Conservation (phyloP, 805 yeast genomes). For the Barnettozyma botsteinii region DNA sequence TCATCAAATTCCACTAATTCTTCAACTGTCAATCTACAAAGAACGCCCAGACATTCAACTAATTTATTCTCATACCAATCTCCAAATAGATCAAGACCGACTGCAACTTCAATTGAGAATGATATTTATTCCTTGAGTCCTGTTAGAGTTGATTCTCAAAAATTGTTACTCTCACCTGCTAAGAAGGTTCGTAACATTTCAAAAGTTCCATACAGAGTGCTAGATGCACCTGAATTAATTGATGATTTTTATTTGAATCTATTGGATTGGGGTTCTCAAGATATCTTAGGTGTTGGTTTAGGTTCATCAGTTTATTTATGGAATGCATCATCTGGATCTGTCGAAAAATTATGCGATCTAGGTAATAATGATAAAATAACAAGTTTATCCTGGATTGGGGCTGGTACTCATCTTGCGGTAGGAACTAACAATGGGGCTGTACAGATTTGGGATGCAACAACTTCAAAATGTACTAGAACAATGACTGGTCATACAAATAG, state of each 20-base stretch:
- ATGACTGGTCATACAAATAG: slow-evolving; percentile 88
- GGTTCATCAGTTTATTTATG: slow-evolving; percentile 86
- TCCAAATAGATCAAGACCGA: slow-evolving; percentile 57
- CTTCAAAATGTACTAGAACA: slow-evolving; percentile 75
- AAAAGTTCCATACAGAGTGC: slow-evolving; percentile 84
- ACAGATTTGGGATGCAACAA: slow-evolving; percentile 91
- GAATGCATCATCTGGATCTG: slow-evolving; percentile 83
- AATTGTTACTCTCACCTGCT: slow-evolving; percentile 72
- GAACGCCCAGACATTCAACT: slow-evolving; percentile 36
- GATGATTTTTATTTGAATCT: slow-evolving; percentile 91
- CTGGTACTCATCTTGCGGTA: slow-evolving; percentile 90
- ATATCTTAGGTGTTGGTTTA: slow-evolving; percentile 83
- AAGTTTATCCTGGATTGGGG: slow-evolving; percentile 86
- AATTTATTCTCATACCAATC: slow-evolving; percentile 73
- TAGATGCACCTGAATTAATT: slow-evolving; percentile 92
- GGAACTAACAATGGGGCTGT: slow-evolving; percentile 86
- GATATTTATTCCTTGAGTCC: slow-evolving; percentile 81
- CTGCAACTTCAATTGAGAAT: slow-evolving; percentile 54
- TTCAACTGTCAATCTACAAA: slow-evolving; percentile 19
- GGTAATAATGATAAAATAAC: slow-evolving; percentile 67
- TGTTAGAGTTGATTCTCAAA: slow-evolving; percentile 83
- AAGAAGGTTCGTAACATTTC: slow-evolving; percentile 73
- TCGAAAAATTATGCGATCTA: slow-evolving; percentile 72
- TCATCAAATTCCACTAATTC: slow-evolving; percentile 10
- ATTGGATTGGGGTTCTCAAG: slow-evolving; percentile 93